These are phyloP conservation scores for Vitis riparia DNA, from an alignment of 164 flowering plant species.

Conservation along the genomic window DNA sequence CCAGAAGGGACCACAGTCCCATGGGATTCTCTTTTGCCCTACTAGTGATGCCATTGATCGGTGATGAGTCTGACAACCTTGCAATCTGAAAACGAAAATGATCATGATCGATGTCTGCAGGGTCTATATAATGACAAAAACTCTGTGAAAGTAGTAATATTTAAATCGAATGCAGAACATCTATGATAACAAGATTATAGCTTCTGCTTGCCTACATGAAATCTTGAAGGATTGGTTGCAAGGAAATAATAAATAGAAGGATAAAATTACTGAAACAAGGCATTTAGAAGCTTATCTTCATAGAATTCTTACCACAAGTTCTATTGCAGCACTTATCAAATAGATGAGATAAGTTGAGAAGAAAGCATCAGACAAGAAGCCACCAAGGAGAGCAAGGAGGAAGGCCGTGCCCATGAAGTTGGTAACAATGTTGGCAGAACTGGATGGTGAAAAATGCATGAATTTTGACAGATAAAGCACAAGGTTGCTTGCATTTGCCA, in stretches of 20 bases:
- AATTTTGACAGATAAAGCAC: conserved; percentile 60
- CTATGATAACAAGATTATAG: no score
- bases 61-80: background rate
- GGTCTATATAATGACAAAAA: no score
- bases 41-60: background rate
- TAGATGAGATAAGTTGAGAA: conserved; percentile 64
- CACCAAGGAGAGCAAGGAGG: conserved; percentile 81
- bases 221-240: no score
- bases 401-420: conserved; percentile 94
- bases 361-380: conserved; percentile 76
- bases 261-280: background rate
- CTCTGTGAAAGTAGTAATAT: no score
- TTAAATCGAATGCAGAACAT: no score
- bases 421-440: conserved; percentile 70
- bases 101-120: no score
- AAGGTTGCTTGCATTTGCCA: conserved; percentile 84
- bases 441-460: conserved; percentile 71
- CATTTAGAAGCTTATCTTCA: background rate
- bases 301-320: conserved; percentile 53
- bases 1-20: background rate
- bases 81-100: background rate
- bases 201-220: no score
- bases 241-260: background rate
- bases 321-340: conserved; percentile 60
- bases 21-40: background rate